These are phyloP conservation scores for Coniochaeta ligniaria DNA, from an alignment of 2,329 filamentous ascomycete species.

Conservation along the genomic window DNA sequence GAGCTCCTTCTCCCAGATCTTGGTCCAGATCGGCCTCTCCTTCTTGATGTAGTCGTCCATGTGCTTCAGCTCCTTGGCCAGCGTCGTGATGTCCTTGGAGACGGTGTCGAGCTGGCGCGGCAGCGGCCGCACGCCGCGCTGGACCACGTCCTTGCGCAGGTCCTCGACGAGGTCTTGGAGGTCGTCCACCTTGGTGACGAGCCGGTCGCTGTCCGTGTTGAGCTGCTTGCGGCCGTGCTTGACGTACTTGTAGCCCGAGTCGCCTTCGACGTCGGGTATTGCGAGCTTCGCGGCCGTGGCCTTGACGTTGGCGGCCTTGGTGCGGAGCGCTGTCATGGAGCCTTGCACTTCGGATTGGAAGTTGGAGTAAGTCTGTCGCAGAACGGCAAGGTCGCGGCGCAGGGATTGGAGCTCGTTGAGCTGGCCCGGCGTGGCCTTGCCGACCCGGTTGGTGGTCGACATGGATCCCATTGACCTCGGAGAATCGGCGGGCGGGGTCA, in stretches of 20 bases:
- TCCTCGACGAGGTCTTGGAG: constrained; percentile 97
- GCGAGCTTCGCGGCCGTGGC: constrained; percentile 62
- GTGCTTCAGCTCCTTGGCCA: constrained; percentile 83
- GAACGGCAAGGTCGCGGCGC: constrained; percentile 79
- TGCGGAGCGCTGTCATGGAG: constrained; percentile 77
- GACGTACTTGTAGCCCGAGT: constrained; percentile 80
- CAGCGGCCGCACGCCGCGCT: constrained; percentile 82
- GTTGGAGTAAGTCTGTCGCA: constrained; percentile 87
- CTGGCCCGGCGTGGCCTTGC: constrained; percentile 52
- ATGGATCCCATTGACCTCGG: constrained; percentile 31
- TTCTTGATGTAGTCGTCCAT: constrained; percentile 86
- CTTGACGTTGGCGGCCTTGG: constrained; percentile 78
- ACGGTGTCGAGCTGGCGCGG: constrained; percentile 86
- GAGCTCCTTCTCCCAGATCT: constrained; percentile 98
- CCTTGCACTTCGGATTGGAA: constrained; percentile 84
- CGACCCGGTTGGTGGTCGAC: constrained; percentile 14
- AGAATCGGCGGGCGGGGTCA: constrained; percentile 37
- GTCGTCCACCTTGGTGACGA: constrained; percentile 90
- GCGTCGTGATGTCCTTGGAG: constrained; percentile 75
- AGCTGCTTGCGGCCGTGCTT: constrained; percentile 81
- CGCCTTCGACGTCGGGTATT: constrained; percentile 65
- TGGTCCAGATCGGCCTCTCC: constrained; percentile 96
- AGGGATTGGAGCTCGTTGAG: constrained; percentile 73
- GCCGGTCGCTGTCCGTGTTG: constrained; percentile 77
- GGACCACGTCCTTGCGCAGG: constrained; percentile 91